Percentiles rank a stretch among this genome's conserved stretches.
These are phyloP conservation scores for Yamadazyma kanchanaburiensis DNA, from an alignment of 1,139 yeast genomes.

Conservation along the genomic window DNA sequence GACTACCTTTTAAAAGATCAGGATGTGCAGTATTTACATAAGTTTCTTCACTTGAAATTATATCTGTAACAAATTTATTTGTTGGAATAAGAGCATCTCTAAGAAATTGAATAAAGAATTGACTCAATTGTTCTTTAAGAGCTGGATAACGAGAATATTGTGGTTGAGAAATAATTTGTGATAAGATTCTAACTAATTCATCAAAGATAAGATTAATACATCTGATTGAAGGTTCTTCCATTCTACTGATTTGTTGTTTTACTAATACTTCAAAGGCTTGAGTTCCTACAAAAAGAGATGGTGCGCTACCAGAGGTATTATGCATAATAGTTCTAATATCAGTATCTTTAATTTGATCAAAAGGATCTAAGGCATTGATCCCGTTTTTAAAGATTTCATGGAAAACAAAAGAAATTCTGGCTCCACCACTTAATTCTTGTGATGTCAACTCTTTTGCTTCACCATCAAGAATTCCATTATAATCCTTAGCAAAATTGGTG, in stretches of 20 bases:
- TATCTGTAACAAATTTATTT: conserved; percentile 76
- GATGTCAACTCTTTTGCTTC: conserved; percentile 85
- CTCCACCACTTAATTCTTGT: conserved; percentile 92
- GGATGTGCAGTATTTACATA: conserved; percentile 98
- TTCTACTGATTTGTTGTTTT: conserved; percentile 89
- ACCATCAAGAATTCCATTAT: conserved; percentile 89
- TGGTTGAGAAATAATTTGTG: conserved; percentile 79
- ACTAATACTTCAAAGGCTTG: conserved; percentile 96
- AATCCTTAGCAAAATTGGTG: conserved; percentile 90
- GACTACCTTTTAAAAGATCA: conserved; percentile 89
- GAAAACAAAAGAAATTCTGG: conserved; percentile 95
- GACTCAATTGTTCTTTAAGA: conserved; percentile 81
- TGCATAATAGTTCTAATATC: conserved; percentile 98
- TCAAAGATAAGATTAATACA: conserved; percentile 91
- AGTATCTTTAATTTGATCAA: conserved; percentile 93
- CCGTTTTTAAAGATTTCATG: conserved; percentile 96
- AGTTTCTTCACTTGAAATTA: conserved; percentile 83
- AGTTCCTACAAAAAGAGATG: conserved; percentile 96
- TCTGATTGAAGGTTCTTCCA: conserved; percentile 90
- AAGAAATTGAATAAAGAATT: conserved; percentile 74
- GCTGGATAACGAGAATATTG: conserved; percentile 87
- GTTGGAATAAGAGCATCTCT: conserved; percentile 84
- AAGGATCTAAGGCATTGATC: conserved; percentile 89
- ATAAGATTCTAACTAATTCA: conserved; percentile 85
- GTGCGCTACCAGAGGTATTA: conserved; percentile 95